These are phyloP conservation scores for Tephrocybe sp. DNA, from an alignment of 768 basidiomycete species.

Conservation along the genomic window DNA sequence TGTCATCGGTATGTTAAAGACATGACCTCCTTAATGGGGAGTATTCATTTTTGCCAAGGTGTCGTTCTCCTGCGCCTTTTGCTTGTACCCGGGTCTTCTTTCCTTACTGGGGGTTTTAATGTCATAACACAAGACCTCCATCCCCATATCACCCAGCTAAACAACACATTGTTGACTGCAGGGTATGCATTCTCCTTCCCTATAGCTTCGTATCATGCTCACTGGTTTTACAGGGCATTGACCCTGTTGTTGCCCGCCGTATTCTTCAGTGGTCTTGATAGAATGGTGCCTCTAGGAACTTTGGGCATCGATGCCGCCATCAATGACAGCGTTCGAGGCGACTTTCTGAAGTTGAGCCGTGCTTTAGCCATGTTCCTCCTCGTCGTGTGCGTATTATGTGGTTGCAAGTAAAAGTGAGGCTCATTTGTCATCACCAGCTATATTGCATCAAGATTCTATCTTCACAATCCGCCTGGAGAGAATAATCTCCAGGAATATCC, in stretches of 20 bases:
- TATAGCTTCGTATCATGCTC: background rate
- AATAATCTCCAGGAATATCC: constrained; percentile 41
- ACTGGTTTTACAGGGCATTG: constrained; percentile 47
- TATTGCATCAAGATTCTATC: constrained; percentile 61
- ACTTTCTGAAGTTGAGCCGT: constrained; percentile 61
- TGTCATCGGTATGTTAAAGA: constrained; percentile 45
- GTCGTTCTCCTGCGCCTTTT: constrained; percentile 71
- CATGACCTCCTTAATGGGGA: background rate
- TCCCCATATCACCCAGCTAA: constrained; percentile 63
- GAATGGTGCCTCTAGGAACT: constrained; percentile 18
- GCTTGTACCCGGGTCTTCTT: constrained; percentile 67
- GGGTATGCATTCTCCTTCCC: constrained; percentile 41
- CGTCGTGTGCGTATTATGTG: constrained; percentile 41
- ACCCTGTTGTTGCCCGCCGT: constrained; percentile 63
- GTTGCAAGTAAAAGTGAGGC: too few relatives aligned
- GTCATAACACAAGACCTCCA: constrained; percentile 66
- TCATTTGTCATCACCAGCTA: constrained; percentile 39
- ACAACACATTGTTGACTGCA: constrained; percentile 65
- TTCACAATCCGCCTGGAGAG: constrained; percentile 69
- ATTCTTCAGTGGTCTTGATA: constrained; percentile 60
- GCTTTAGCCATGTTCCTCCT: constrained; percentile 65
- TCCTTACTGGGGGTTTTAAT: constrained; percentile 66
- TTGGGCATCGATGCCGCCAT: constrained; percentile 26
- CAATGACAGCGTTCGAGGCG: constrained; percentile 42
- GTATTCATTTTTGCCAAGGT: constrained; percentile 32